Conservation (phyloP, 352 stramenopile genomes). For the Elongisporangium anandrum region DNA sequence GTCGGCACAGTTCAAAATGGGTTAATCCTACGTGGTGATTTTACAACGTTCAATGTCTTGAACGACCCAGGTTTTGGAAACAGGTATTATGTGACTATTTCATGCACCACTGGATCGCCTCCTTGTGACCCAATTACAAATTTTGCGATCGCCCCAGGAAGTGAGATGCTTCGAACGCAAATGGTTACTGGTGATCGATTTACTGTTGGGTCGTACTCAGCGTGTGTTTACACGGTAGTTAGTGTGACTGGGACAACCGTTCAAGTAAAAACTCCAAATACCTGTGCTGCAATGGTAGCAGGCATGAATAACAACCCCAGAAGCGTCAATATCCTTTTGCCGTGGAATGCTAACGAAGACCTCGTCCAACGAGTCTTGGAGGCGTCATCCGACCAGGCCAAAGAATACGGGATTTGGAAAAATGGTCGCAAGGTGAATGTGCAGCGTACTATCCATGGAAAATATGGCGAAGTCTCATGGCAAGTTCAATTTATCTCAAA, state of each 20-base stretch:
- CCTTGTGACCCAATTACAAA: slow-evolving; percentile 22
- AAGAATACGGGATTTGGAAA: slow-evolving; percentile 35
- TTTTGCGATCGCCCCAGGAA: slow-evolving; percentile 27
- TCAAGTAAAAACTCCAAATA: slow-evolving; percentile 22
- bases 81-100: slow-evolving; percentile 34
- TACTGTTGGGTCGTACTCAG: slow-evolving; percentile 37
- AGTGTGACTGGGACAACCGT: slow-evolving; percentile 23
- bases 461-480: slow-evolving; percentile 95
- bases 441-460: slow-evolving; percentile 86
- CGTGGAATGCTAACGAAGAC: slow-evolving; percentile 67
- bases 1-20: slow-evolving; percentile 35
- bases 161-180: slow-evolving; percentile 20
- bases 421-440: slow-evolving; percentile 81
- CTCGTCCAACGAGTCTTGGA: slow-evolving; percentile 49
- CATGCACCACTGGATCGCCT: slow-evolving; percentile 15
- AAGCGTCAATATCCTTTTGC: slow-evolving; percentile 27
- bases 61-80: slow-evolving; percentile 56
- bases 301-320: slow-evolving; percentile 13
- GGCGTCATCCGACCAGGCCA: slow-evolving; percentile 34
- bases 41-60: slow-evolving; percentile 84
- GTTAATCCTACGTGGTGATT: slow-evolving; percentile 83
- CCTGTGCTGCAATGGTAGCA: slow-evolving; percentile 20
- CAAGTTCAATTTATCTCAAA: slow-evolving; percentile 93
- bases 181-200: slow-evolving; percentile 48
- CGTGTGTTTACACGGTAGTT: slow-evolving; percentile 52